Evolutionary conservation across 2,329 filamentous ascomycete species (phyloP), one percentile per base, ranked within the genome.

Genomic region (Chalaropsis thielavioides): DNA sequence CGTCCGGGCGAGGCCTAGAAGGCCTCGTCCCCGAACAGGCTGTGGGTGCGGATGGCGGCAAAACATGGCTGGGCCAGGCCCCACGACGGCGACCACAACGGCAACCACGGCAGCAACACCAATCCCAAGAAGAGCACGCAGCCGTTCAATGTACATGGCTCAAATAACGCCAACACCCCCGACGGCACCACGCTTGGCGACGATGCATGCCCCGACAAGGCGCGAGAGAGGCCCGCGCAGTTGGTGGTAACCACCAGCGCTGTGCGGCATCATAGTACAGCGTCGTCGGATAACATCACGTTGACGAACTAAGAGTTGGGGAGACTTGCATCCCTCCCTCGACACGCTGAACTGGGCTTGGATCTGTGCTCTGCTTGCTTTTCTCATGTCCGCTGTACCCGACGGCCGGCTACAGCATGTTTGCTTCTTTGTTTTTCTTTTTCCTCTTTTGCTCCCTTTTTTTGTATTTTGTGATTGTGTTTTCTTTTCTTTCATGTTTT

Each of bases 1-100:
- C 79, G 77, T 70, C 74, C 75, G 67, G 74, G 74, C 69, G 76
- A 77, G 65, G 72, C 76, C 67, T 78, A 77, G 74, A 71, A 62
- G 59, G 51, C 62, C n/a, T 27, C 62, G 59, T 43, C 68, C 67
- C 72, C 70, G 71, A 71, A 69, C 68, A 56, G 15, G 51, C 51
- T 56, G 51, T 56, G 51, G 69, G 70, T 62, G 70, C 69, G 67
- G 71, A 68, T 27, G 65, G 67, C 63, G n/a, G 27, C 4, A 22
- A 27, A 19, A 22, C 11, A 61, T 19, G 35, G 43, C 60, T 46
- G 40, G 43, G 27, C 17, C 43, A 15, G 24, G 15, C 15, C 31
- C 35, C 31, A 27, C 31, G 11, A 35, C 27, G 11, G 46, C 46
- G 46, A 11, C n/a, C n/a, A n/a, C 46, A 24, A 11, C 24, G 19